phyloP scores from a whole-genome alignment of 768 basidiomycete species.

The Lanmaoa rubissima region DNA sequence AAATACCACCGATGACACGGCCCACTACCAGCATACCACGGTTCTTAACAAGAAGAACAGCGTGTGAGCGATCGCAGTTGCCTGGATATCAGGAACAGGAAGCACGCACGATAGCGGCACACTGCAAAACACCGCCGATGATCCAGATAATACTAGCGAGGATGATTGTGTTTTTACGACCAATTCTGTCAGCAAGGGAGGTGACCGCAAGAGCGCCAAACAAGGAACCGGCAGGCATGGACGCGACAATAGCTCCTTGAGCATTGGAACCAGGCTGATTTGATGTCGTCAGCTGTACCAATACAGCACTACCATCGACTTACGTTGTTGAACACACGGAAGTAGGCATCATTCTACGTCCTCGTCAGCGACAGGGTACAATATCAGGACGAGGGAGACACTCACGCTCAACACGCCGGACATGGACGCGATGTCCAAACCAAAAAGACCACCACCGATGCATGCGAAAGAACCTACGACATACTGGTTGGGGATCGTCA shows the following conservation, averaged over 20 bases:
- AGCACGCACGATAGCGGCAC: constrained; percentile 46
- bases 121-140: constrained; percentile 70
- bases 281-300: constrained; percentile 3
- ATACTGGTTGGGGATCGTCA: constrained; percentile 48
- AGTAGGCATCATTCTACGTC: constrained; percentile 28
- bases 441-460: constrained; percentile 77
- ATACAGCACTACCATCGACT: background rate
- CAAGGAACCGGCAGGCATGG: constrained; percentile 74
- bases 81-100: background rate
- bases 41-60: constrained; percentile 37
- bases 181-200: constrained; percentile 60
- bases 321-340: constrained; percentile 26
- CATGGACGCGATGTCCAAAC: constrained; percentile 83
- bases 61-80: background rate
- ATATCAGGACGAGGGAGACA: background rate
- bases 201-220: constrained; percentile 63
- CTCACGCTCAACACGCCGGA: constrained; percentile 65
- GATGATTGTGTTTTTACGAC: constrained; percentile 66
- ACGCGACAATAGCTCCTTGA: constrained; percentile 74
- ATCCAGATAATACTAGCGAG: constrained; percentile 70
- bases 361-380: background rate
- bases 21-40: constrained; percentile 75
- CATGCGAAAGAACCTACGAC: constrained; percentile 79
- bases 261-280: constrained; percentile 46
- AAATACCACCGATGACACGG: constrained; percentile 64